Evolutionary conservation across 768 basidiomycete species (phyloP), one percentile per base, ranked within the genome.

Genomic region (Clathrus columnatus): DNA sequence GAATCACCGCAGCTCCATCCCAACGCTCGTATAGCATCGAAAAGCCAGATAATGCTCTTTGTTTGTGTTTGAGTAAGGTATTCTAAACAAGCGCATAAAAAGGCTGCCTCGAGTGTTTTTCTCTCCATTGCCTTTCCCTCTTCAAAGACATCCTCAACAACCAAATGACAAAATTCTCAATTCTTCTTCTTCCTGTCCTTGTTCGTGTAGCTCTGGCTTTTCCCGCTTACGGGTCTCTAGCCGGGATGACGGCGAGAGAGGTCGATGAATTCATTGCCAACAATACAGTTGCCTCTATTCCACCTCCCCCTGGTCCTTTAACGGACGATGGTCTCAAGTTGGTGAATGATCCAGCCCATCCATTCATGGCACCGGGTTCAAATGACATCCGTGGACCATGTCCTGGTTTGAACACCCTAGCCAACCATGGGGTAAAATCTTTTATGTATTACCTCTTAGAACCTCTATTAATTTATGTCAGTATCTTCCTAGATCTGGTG

Each of bases 361-460:
- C 56, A 7, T 57, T 16, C 17, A 28, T 27, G 21, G 10, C 50
- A 14, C 43, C 47, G 5, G n/a, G 24, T 4, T 23, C n/a, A 2
- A 50, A 29, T 21, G 50, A 57, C 28, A n/a, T 43, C 17, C 74
- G 85, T 21, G 83, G 83, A 0, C 81, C 82, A 10, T 89, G 86
- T 61, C 87, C 87, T 0, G 87, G 84, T 0, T 66, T 89, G 29
- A 88, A 89, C 59, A 73, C 82, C 0, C 74, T 88, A 58, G 85
- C 87, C 0, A 88, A 88, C 61, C 84, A 88, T 52, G 82, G 84
- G 4, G 36, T 36, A 11, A 11, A n/a, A 14, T 14, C 36, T 8
- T 36, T 4, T 5, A 36, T 11, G 36, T 8, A n/a, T 36, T 36
- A n/a, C 10, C 36, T 36, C 10, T 11, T 11, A 36, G 14, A 8